Conservation (phyloP, 2,329 filamentous ascomycete genomes). For the Aspergillus sojae region DNA sequence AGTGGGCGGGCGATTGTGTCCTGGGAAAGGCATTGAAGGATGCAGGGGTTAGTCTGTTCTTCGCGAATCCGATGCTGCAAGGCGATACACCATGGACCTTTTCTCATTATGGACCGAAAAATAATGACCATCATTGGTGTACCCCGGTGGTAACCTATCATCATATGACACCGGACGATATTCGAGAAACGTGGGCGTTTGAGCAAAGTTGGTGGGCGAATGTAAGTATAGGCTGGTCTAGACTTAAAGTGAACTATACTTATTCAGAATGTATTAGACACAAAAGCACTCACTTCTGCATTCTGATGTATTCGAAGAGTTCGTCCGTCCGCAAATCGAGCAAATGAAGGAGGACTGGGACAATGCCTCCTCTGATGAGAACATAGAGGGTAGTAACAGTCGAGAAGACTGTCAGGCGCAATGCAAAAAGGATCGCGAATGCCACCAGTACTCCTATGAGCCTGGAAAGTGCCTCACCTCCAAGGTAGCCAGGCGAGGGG, state of each 20-base stretch:
- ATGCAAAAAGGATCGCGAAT: neutral
- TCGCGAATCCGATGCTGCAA: neutral
- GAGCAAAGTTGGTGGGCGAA: neutral
- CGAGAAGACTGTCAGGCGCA: neutral
- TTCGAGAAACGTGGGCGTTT: neutral
- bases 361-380: neutral
- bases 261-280: neutral
- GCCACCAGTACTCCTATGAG: constrained; percentile 5
- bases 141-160: neutral
- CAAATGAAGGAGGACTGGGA: neutral
- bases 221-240: neutral
- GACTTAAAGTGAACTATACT: neutral
- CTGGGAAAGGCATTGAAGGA: neutral
- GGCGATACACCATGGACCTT: neutral
- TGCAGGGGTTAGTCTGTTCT: neutral
- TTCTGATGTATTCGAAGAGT: neutral
- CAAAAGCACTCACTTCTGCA: neutral
- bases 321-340: neutral
- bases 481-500: neutral
- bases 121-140: neutral
- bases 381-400: neutral
- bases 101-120: neutral
- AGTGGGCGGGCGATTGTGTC: neutral
- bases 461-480: neutral
- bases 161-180: neutral